These are phyloP conservation scores for Acer saccharum DNA, from an alignment of 345 rosid genomes.

Conservation along the genomic window DNA sequence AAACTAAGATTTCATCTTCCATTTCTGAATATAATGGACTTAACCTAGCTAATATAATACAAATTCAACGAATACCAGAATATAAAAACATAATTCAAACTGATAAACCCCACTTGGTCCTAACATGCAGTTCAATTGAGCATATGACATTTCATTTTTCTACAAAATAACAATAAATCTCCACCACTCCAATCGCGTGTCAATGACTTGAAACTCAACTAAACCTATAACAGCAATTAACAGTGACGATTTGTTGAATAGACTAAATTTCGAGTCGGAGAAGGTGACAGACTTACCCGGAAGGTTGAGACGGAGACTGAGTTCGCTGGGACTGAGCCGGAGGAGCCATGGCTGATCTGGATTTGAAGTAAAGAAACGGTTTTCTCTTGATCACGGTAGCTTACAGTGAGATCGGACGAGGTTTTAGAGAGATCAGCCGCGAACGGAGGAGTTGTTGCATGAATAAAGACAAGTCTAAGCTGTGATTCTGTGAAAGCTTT, in stretches of 20 bases:
- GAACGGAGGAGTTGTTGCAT: neutral
- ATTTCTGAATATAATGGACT: neutral
- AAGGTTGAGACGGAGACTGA: constrained; percentile 94
- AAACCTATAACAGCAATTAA: neutral
- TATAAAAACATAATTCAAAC: neutral
- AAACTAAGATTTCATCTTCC: neutral
- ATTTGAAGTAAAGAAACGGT: constrained; percentile 1
- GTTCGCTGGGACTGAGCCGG: constrained; percentile 77
- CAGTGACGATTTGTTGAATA: neutral
- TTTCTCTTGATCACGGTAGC: neutral
- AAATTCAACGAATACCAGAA: neutral
- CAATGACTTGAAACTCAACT: constrained; percentile 1
- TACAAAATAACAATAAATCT: neutral
- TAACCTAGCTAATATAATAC: neutral
- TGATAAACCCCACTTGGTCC: neutral
- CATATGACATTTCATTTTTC: neutral
- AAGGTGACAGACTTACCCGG: constrained; percentile 62
- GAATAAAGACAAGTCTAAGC: neutral
- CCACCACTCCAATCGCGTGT: neutral
- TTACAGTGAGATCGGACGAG: constrained; percentile 29
- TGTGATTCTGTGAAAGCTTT: neutral
- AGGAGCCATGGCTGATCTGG: constrained; percentile 70
- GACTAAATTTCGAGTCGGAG: neutral
- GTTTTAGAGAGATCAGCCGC: constrained; percentile 29
- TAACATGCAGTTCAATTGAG: constrained; percentile 10